These are phyloP conservation scores for Dysphania ambrosioides DNA, from an alignment of 148 eudicot species.

Conservation along the genomic window DNA sequence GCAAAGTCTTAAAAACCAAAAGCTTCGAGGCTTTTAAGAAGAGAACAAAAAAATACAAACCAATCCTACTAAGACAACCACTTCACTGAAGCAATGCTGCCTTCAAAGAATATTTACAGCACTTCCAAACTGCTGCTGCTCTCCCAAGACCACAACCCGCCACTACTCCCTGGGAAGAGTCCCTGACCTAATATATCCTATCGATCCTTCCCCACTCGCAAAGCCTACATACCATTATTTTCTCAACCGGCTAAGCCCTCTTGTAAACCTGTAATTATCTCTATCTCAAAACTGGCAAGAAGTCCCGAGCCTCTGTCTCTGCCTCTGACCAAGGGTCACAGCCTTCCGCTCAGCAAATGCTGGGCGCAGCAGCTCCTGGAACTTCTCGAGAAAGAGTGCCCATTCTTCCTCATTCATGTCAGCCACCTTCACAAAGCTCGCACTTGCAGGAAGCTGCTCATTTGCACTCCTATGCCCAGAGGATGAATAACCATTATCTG, in stretches of 20 bases:
- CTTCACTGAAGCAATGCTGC: conserved; percentile 28
- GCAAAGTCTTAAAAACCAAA: not conserved
- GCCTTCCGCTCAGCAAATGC: conserved; percentile 66
- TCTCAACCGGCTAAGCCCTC: conserved; percentile 13
- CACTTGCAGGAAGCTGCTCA: conserved; percentile 72
- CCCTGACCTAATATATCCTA: conserved; percentile 23
- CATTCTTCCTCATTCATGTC: conserved; percentile 91
- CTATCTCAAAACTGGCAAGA: conserved; percentile 92
- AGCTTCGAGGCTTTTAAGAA: conserved; percentile 15
- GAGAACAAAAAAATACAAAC: conserved; percentile 31
- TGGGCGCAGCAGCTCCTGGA: conserved; percentile 60
- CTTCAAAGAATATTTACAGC: conserved; percentile 68
- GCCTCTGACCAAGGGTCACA: conserved; percentile 61
- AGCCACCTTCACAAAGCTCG: conserved; percentile 71
- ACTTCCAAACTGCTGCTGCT: conserved; percentile 25
- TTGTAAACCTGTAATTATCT: not conserved
- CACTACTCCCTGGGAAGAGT: conserved; percentile 24
- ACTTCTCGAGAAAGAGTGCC: conserved; percentile 67
- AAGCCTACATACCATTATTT: conserved; percentile 33
- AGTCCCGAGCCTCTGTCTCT: conserved; percentile 94
- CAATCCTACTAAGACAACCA: conserved; percentile 32
- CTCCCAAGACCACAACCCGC: conserved; percentile 18
- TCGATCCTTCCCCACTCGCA: conserved; percentile 23
- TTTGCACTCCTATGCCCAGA: conserved; percentile 86
- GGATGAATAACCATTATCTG: conserved; percentile 50